These are phyloP conservation scores for Irpex sp. DNA, from an alignment of 1,284 basidiomycete genomes.

Conservation along the genomic window DNA sequence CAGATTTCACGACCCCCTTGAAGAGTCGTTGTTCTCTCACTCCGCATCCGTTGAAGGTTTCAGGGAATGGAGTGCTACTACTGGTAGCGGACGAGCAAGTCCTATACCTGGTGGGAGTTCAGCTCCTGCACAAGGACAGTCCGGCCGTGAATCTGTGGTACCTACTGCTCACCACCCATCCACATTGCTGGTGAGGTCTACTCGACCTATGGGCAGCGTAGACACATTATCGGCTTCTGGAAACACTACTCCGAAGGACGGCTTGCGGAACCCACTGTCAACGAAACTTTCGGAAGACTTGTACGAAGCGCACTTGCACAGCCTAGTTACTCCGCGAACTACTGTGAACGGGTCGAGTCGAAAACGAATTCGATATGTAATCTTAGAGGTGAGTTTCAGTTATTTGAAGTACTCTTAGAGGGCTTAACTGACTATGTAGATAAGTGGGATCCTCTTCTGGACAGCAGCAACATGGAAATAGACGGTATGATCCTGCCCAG, in stretches of 20 bases:
- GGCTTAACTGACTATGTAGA: background rate
- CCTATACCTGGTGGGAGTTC: slow-evolving; percentile 19
- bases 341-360: slow-evolving; percentile 55
- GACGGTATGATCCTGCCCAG: slow-evolving; percentile 42
- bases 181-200: slow-evolving; percentile 66
- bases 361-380: slow-evolving; percentile 77
- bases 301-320: slow-evolving; percentile 69
- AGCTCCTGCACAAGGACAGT: slow-evolving; percentile 1
- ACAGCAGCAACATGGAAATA: slow-evolving; percentile 85
- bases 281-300: slow-evolving; percentile 51
- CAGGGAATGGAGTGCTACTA: slow-evolving; percentile 56
- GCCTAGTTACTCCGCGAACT: slow-evolving; percentile 72
- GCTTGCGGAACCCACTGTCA: slow-evolving; percentile 39
- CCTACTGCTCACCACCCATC: slow-evolving; percentile 31
- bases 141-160: slow-evolving; percentile 12
- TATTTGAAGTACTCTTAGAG: slow-evolving; percentile 3
- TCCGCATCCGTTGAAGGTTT: slow-evolving; percentile 70
- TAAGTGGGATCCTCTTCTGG: slow-evolving; percentile 83
- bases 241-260: slow-evolving; percentile 16
- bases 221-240: slow-evolving; percentile 33
- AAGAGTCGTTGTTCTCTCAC: slow-evolving; percentile 77
- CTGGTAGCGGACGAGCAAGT: slow-evolving; percentile 45
- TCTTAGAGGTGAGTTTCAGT: slow-evolving; percentile 61
- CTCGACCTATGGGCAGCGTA: slow-evolving; percentile 59
- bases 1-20: slow-evolving; percentile 82